A percentile compares a stretch with the other conserved stretches of the same genome.
These are phyloP conservation scores for Paramyrothecium roridum DNA, from an alignment of 2,329 filamentous ascomycete genomes.

Conservation along the genomic window DNA sequence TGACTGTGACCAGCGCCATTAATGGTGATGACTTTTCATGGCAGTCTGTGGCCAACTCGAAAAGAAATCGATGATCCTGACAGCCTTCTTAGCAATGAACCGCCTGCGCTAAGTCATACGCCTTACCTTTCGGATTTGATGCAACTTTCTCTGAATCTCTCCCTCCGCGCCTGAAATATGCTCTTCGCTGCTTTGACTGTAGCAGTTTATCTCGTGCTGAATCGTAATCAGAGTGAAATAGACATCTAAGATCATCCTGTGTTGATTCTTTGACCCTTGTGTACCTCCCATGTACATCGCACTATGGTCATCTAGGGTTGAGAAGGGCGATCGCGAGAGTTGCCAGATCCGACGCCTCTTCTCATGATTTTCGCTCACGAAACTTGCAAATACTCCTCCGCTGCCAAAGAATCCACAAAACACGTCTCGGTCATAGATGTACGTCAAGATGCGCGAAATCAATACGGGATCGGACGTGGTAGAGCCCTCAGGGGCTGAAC, in stretches of 20 bases:
- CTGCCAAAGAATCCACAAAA: constrained; percentile 11
- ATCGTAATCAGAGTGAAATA: constrained; percentile 8
- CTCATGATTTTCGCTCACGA: constrained; percentile 7
- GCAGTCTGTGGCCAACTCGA: no score
- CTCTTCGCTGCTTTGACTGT: constrained; percentile 4
- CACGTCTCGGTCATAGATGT: constrained; percentile 8
- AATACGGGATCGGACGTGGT: neutral
- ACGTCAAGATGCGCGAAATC: constrained; percentile 5
- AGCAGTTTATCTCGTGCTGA: constrained; percentile 9
- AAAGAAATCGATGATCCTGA: no score
- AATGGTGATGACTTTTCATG: no score
- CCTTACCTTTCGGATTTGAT: no score
- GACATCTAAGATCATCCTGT: neutral
- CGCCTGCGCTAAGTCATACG: no score
- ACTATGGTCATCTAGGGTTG: no score
- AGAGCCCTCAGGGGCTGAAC: no score
- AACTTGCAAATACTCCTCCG: constrained; percentile 3
- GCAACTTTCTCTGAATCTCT: no score
- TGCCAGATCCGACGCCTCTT: constrained; percentile 5
- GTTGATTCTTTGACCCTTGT: no score
- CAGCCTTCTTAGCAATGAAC: no score
- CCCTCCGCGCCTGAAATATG: neutral
- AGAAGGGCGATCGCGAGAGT: constrained; percentile 1
- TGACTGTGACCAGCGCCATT: no score
- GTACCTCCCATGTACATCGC: no score